Evolutionary conservation across 1,284 basidiomycete genomes (phyloP), one percentile per base, ranked within the genome.

Genomic region (Fomitopsis betulina): DNA sequence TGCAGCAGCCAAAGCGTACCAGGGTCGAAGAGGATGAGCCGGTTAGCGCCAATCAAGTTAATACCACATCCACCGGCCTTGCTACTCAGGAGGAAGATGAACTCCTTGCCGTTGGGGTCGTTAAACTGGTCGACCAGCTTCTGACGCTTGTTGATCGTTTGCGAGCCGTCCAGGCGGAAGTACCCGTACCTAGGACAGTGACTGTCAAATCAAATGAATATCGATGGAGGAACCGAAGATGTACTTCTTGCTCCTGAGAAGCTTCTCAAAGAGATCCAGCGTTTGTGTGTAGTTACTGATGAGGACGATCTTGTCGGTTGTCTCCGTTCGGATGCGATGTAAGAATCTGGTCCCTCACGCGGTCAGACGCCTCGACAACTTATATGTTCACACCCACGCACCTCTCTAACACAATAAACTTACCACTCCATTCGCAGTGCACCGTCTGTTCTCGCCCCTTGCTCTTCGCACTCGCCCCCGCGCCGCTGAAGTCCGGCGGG

Each of bases 241-340:
- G 60, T 62, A 94, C 93, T 91, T 91, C 72, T 94, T 95, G 67
- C 74, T 82, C 27, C 90, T 80, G 67, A 93, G 91, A 53, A 97
- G 73, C 68, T 89, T 92, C 74, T 96, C 94, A 67, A 98, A 95
- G 13, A 98, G 74, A 72, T 99, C 96, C 9, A 99, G 81, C 0
- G 97, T 99, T 72, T 97, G 94, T 1, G 97, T 99, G 67, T 97
- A 98, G 73, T 99, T 99, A 70, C 93, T 96, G 72, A 99, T 98
- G 43, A 99, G 79, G 7, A 99, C 96, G 61, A 99, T 98, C 80
- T 99, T 99, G 79, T 99, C 96, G 61, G 84, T 90, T 19, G 92
- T 95, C 63, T 91, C 83, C 12, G 85, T 87, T 49, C 79, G 79
- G 62, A 96, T 88, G 55, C 89, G 88, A 67, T 93, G 87, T 50